Conservation (phyloP, 768 basidiomycete species). For the Psilocybe sp. region DNA sequence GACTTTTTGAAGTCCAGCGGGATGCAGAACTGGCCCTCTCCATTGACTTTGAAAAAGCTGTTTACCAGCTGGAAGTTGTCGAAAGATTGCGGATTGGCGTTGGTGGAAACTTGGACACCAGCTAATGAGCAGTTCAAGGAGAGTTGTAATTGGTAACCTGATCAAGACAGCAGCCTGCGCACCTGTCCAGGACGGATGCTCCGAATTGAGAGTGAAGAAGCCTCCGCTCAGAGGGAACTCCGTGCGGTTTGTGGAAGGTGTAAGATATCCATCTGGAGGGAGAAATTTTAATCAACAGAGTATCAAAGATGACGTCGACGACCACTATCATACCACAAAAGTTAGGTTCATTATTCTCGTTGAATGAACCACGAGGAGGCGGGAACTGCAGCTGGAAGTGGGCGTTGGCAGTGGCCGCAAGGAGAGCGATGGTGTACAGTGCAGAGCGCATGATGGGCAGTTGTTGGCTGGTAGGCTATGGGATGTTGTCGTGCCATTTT, state of each 20-base stretch:
- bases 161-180: conserved; percentile 15
- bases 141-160: neutral
- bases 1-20: conserved; percentile 57
- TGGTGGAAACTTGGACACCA: conserved; percentile 52
- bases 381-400: conserved; percentile 86
- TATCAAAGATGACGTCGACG: neutral
- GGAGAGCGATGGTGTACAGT: conserved; percentile 27
- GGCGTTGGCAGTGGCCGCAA: conserved; percentile 49
- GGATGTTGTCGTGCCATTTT: too few relatives aligned
- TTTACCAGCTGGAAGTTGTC: conserved; percentile 55
- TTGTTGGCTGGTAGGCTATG: neutral
- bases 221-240: conserved; percentile 66
- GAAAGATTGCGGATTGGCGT: conserved; percentile 60
- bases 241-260: conserved; percentile 52
- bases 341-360: conserved; percentile 48
- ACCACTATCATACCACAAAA: conserved; percentile 57
- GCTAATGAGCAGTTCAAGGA: conserved; percentile 27
- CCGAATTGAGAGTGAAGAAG: conserved; percentile 60
- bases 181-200: conserved; percentile 65
- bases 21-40: conserved; percentile 66
- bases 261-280: conserved; percentile 58
- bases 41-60: conserved; percentile 46
- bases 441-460: conserved; percentile 16
- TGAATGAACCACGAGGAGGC: conserved; percentile 66
- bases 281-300: conserved; percentile 1